Percentiles rank a stretch among this genome's conserved stretches.
These are phyloP conservation scores for Penicillium cataractarum DNA, from an alignment of 495 filamentous ascomycete genomes.

Conservation along the genomic window DNA sequence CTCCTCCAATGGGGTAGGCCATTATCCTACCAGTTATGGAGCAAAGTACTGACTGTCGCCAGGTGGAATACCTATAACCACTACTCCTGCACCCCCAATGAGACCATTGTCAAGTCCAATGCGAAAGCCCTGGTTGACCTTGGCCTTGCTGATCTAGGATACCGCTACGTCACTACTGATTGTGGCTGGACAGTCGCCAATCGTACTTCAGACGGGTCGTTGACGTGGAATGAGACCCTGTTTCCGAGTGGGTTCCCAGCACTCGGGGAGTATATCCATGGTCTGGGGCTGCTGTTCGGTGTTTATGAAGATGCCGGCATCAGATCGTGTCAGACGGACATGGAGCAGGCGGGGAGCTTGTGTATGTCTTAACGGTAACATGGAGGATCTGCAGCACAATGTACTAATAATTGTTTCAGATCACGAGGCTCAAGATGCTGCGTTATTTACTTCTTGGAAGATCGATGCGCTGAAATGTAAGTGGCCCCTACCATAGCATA, in stretches of 20 bases:
- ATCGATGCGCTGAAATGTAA: conserved; percentile 51
- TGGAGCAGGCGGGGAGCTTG: conserved; percentile 34
- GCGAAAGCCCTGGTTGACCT: conserved; percentile 58
- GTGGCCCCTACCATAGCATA: neutral
- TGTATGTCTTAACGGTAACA: conserved; percentile 25
- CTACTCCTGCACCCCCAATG: conserved; percentile 53
- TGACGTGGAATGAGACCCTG: conserved; percentile 57
- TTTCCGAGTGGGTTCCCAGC: conserved; percentile 56
- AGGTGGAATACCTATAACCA: conserved; percentile 62
- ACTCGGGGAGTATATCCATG: conserved; percentile 53
- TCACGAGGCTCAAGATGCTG: conserved; percentile 49
- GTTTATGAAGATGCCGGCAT: conserved; percentile 58
- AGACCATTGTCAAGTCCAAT: conserved; percentile 52
- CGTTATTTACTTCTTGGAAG: conserved; percentile 47
- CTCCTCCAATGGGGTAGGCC: conserved; percentile 41
- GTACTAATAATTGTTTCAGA: conserved; percentile 31
- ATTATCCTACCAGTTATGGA: neutral
- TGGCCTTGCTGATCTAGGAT: conserved; percentile 53
- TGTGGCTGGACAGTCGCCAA: conserved; percentile 57
- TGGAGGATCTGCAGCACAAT: neutral
- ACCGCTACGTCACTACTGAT: conserved; percentile 59
- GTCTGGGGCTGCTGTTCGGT: conserved; percentile 54
- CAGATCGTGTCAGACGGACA: conserved; percentile 31
- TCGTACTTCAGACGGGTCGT: conserved; percentile 44
- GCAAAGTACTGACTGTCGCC: neutral